These are phyloP conservation scores for Exophiala sideris DNA, from an alignment of 2,329 filamentous ascomycete species.

Conservation along the genomic window DNA sequence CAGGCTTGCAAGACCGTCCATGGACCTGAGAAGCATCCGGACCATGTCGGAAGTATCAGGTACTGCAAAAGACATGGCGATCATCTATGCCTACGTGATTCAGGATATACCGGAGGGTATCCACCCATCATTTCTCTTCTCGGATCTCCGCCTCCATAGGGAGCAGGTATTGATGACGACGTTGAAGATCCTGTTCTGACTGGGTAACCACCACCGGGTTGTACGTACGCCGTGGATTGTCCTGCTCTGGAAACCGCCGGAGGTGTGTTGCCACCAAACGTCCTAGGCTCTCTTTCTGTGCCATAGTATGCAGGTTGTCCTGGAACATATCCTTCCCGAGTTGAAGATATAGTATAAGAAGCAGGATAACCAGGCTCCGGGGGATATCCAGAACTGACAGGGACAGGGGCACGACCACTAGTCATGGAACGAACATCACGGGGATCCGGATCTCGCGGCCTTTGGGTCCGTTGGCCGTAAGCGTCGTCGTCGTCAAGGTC, in stretches of 20 bases:
- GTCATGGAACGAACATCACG: slow-evolving; percentile 17
- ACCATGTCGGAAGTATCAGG: slow-evolving; percentile 3
- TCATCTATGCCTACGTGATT: slow-evolving; percentile 19
- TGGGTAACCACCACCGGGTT: slow-evolving; percentile 12
- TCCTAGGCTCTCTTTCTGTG: slow-evolving; percentile 25
- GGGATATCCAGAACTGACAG: slow-evolving; percentile 18
- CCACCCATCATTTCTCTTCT: slow-evolving; percentile 20
- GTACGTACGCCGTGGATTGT: slow-evolving; percentile 17
- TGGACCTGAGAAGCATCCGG: slow-evolving; percentile 1
- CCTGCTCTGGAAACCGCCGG: slow-evolving; percentile 19
- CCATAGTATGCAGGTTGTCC: slow-evolving; percentile 22
- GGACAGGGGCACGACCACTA: slow-evolving; percentile 14
- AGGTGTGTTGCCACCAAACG: slow-evolving; percentile 19
- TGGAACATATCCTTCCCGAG: slow-evolving; percentile 13
- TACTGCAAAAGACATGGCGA: slow-evolving; percentile 2
- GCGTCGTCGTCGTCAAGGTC: slow-evolving; percentile 24
- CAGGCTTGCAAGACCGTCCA: not conserved
- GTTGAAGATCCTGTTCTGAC: slow-evolving; percentile 19
- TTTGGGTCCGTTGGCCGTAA: slow-evolving; percentile 11
- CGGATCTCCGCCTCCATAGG: slow-evolving; percentile 11
- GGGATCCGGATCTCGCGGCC: slow-evolving; percentile 19
- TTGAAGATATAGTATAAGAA: slow-evolving; percentile 23
- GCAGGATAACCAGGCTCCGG: slow-evolving; percentile 23
- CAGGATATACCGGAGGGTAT: slow-evolving; percentile 16
- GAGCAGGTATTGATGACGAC: slow-evolving; percentile 15